phyloP scores from a whole-genome alignment of 371 early-diverging fungal species.

The Saksenaea vasiformis region DNA sequence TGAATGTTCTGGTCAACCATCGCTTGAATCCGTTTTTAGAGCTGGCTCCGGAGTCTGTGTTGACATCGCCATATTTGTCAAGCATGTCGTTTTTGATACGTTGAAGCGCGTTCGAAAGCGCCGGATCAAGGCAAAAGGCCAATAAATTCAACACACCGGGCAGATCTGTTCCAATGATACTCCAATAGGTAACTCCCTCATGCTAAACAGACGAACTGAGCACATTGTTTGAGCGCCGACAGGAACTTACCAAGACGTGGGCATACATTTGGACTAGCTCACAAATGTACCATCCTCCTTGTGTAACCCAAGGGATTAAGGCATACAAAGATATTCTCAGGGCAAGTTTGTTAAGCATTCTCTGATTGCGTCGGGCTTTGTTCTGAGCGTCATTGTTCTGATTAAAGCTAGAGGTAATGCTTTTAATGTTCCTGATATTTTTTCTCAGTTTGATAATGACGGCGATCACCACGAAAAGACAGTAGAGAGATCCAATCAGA shows the following conservation, averaged over 20 bases:
- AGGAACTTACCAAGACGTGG: slow-evolving; percentile 7
- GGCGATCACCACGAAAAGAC: slow-evolving; percentile 17
- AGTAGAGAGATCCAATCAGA: slow-evolving; percentile 15
- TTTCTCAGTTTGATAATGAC: slow-evolving; percentile 11
- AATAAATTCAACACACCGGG: slow-evolving; percentile 17
- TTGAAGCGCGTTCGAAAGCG: slow-evolving; percentile 10
- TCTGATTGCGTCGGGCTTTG: slow-evolving; percentile 9
- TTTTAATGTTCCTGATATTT: slow-evolving; percentile 7
- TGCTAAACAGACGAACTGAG: background rate
- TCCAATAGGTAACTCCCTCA: slow-evolving; percentile 7
- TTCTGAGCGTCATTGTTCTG: slow-evolving; percentile 1
- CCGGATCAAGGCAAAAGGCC: slow-evolving; percentile 15
- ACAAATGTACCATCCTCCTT: slow-evolving; percentile 11
- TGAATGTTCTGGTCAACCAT: slow-evolving; percentile 12
- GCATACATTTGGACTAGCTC: slow-evolving; percentile 11
- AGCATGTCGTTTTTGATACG: slow-evolving; percentile 13
- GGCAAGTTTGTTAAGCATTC: slow-evolving; percentile 12
- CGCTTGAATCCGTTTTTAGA: slow-evolving; percentile 10
- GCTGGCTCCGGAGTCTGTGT: background rate
- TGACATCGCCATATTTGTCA: slow-evolving; percentile 12
- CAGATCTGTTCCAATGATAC: slow-evolving; percentile 10
- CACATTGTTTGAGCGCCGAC: background rate
- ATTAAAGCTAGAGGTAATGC: slow-evolving; percentile 3
- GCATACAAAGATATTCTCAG: slow-evolving; percentile 14
- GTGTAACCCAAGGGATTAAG: slow-evolving; percentile 17